Percentiles rank a stretch among this genome's conserved stretches.
phyloP scores from a whole-genome alignment of 2,329 filamentous ascomycete genomes.

The Cephalotrichum gorgonifer region DNA sequence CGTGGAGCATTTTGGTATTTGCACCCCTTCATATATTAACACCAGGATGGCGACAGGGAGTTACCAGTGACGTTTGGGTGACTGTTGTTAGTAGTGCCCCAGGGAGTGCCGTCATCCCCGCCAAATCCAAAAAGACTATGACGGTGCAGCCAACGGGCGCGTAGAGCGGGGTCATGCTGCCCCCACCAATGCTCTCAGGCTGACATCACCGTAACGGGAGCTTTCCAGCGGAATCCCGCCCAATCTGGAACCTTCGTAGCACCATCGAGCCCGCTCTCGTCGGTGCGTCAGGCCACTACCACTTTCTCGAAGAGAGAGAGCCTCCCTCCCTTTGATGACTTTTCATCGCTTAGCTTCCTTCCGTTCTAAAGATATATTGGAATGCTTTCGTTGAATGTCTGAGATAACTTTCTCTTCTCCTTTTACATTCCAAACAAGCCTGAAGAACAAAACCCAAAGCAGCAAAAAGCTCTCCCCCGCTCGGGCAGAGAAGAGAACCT shows the following conservation, averaged over 20 bases:
- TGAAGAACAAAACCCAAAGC: constrained; percentile 7
- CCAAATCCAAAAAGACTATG: too few species aligned
- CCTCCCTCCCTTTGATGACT: background rate
- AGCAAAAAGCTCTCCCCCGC: too few species aligned
- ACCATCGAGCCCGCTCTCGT: constrained; percentile 10
- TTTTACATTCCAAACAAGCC: constrained; percentile 4
- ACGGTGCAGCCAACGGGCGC: background rate
- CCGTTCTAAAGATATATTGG: constrained; percentile 2
- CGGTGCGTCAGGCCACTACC: constrained; percentile 13
- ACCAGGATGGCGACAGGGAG: too few species aligned
- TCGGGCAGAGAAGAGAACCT: background rate
- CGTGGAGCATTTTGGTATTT: too few species aligned
- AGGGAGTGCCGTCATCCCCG: too few species aligned
- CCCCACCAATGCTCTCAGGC: constrained; percentile 9
- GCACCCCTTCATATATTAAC: too few species aligned
- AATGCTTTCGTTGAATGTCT: constrained; percentile 1
- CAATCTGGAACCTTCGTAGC: constrained; percentile 15
- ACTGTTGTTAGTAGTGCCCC: too few species aligned
- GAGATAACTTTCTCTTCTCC: background rate
- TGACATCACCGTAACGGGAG: constrained; percentile 14
- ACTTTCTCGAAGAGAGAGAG: background rate
- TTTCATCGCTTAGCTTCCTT: background rate
- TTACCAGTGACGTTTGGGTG: too few species aligned
- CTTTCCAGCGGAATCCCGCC: constrained; percentile 17
- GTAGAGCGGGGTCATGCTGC: background rate